Percentiles rank a stretch among this genome's conserved stretches.
Evolutionary conservation across 2,329 filamentous ascomycete genomes (phyloP).

Genomic region (Stenocarpella maydis): DNA sequence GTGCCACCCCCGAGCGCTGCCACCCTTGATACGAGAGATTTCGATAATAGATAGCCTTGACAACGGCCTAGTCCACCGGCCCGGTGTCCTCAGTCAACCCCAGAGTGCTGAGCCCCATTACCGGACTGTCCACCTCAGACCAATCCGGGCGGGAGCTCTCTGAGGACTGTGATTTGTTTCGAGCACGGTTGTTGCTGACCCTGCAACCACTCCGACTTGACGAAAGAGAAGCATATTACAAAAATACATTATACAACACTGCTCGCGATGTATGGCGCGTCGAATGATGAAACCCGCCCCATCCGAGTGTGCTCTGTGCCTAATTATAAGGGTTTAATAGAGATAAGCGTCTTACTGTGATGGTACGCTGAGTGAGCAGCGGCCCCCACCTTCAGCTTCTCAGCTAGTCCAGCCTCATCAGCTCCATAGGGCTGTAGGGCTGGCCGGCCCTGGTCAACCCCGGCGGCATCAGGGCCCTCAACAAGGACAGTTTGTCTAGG

Average conservation of each 20-base stretch:
- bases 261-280: background rate
- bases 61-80: background rate
- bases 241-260: background rate
- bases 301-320: background rate
- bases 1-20: conserved; percentile 16
- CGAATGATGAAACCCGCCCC: conserved; percentile 19
- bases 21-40: conserved; percentile 5
- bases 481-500: background rate
- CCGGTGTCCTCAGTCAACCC: background rate
- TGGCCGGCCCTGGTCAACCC: background rate
- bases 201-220: background rate
- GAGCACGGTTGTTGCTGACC: background rate
- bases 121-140: background rate
- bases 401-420: conserved; percentile 23
- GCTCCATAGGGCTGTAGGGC: conserved; percentile 2
- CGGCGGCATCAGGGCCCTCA: background rate
- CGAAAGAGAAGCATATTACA: background rate
- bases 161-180: background rate
- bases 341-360: background rate
- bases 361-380: background rate
- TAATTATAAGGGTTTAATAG: conserved; percentile 20
- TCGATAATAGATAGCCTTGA: background rate
- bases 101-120: background rate
- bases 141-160: background rate
- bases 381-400: conserved; percentile 11